Evolutionary conservation across 176 grass and related monocot species (phyloP), one percentile per base, ranked within the genome.

Genomic region (Phoenix roebelenii): DNA sequence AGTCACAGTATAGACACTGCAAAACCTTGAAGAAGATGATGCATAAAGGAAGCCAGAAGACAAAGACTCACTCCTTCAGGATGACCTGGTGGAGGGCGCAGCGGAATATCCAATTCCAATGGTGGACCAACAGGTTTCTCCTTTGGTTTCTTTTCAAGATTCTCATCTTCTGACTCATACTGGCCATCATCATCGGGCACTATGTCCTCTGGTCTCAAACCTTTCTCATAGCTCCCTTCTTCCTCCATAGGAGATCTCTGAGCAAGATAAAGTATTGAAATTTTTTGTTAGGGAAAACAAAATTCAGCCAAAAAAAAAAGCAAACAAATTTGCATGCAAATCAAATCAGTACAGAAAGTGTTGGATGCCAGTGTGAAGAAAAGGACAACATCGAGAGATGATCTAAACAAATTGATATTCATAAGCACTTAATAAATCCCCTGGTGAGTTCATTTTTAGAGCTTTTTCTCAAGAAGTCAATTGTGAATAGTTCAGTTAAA

Each of bases 71-170:
- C 93, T 65, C 74, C 80, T 64, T 83, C 87, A 15, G 87, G 88
- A 73, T 15, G 81, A 57, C 84, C 81, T 30, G 87, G 93, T 55
- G 84, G 87, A 30, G 65, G 48, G 58, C 72, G 71, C 63, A 80
- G 55, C 51, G 83, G 81, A 80, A 91, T 75, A 55, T 88, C 81
- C 72, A 97, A 74, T 39, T 88, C 71, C 25, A 97, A 69, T 0
- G 93, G 87, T 70, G 93, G 93, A 52, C 92, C 93, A 76, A 97
- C 78, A 58, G 93, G 93, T 76, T 97, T 97, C 63, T 97, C 93
- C 35, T 44, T 44, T 70, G 63, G 60, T 82, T 85, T 97, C 54
- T 79, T 66, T 62, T 91, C 83, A 57, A 73, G 76, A 63, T 97
- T 85, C 51, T 97, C 93, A 64, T 97, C 79, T 63, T 82, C 93